phyloP scores from a whole-genome alignment of 805 yeast genomes.

The Candida stauntonica region DNA sequence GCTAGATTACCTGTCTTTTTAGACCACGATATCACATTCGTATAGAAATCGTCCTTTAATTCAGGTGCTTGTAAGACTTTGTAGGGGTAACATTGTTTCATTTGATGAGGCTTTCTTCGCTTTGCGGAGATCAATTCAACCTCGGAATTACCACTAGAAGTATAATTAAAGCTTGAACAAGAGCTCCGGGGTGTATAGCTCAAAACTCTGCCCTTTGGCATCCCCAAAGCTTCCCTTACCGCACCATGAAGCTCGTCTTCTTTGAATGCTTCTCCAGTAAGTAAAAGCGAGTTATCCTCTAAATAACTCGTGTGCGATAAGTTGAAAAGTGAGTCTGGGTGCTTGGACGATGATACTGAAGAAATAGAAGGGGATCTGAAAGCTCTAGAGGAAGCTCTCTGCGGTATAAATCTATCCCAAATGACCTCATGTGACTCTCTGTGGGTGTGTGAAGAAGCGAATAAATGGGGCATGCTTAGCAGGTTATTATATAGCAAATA shows the following conservation, averaged over 20 bases:
- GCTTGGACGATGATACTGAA: no score
- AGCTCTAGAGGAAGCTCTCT: slow-evolving; percentile 4
- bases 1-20: slow-evolving; percentile 43
- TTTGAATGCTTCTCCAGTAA: no score
- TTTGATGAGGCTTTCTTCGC: no score
- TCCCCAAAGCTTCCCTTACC: slow-evolving; percentile 49
- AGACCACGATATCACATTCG: slow-evolving; percentile 75
- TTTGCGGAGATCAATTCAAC: no score
- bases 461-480: no score
- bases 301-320: slow-evolving; percentile 12
- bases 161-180: no score
- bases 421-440: slow-evolving; percentile 13
- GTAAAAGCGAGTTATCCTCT: no score
- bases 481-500: no score
- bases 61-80: slow-evolving; percentile 66
- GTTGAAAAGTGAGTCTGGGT: slow-evolving; percentile 18
- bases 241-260: no score
- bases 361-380: neutral
- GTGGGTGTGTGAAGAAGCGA: no score
- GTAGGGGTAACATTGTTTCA: slow-evolving; percentile 33
- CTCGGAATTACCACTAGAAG: no score
- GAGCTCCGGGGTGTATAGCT: slow-evolving; percentile 25
- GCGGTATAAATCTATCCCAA: slow-evolving; percentile 39
- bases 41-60: slow-evolving; percentile 70
- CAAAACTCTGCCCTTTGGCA: slow-evolving; percentile 40